Conservation (phyloP, 2,329 filamentous ascomycete genomes). For the Amauroascus verrucosus region DNA sequence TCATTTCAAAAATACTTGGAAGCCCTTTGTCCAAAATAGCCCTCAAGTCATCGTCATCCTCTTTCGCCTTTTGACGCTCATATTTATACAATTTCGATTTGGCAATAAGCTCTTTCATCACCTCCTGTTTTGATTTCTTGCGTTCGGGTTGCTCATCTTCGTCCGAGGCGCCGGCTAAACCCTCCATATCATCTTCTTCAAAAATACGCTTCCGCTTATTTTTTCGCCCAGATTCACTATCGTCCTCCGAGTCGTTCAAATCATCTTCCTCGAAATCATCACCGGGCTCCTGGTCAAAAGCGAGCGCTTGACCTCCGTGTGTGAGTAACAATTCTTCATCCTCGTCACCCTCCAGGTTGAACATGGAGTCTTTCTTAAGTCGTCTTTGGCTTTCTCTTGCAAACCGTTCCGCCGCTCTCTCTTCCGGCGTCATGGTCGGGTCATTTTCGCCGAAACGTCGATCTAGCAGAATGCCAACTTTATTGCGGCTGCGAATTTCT, state of each 20-base stretch:
- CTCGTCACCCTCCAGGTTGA: constrained; percentile 81
- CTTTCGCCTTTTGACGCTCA: constrained; percentile 82
- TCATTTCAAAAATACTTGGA: constrained; percentile 60
- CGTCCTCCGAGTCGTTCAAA: constrained; percentile 48
- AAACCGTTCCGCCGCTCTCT: constrained; percentile 84
- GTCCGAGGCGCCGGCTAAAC: constrained; percentile 25
- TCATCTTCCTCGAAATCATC: constrained; percentile 79
- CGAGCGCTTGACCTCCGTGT: constrained; percentile 68
- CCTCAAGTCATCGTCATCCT: constrained; percentile 82
- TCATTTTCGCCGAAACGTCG: constrained; percentile 93
- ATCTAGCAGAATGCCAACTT: constrained; percentile 85
- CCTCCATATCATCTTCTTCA: constrained; percentile 34
- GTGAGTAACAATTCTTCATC: constrained; percentile 62
- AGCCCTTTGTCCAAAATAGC: constrained; percentile 77
- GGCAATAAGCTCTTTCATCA: constrained; percentile 95
- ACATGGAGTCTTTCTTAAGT: constrained; percentile 67
- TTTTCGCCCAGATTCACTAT: constrained; percentile 47
- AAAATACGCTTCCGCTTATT: constrained; percentile 42
- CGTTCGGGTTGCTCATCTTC: constrained; percentile 57
- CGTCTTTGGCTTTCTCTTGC: constrained; percentile 72
- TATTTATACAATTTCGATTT: constrained; percentile 96
- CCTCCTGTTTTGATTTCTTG: constrained; percentile 91
- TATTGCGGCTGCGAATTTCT: constrained; percentile 80
- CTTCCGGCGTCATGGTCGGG: constrained; percentile 83
- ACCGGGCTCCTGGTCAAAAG: constrained; percentile 46